A percentile compares a stretch with the other conserved stretches of the same genome.
Evolutionary conservation across 495 filamentous ascomycete genomes (phyloP).

Genomic region (Aspergillus cristatus): DNA sequence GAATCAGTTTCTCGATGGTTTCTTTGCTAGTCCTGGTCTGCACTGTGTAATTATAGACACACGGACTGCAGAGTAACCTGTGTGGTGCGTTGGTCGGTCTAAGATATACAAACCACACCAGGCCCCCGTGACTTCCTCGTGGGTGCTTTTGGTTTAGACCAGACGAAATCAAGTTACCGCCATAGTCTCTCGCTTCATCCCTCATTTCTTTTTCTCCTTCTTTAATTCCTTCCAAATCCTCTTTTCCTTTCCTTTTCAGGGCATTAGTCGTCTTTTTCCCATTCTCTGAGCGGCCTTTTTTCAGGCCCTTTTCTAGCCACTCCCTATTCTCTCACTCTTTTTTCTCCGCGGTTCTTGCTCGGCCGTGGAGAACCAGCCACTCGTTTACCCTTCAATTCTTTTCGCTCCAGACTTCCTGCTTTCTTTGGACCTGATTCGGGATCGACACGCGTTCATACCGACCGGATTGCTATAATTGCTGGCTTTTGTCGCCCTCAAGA

Average conservation of each 20-base stretch:
- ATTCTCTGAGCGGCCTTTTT: conserved; percentile 3
- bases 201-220: conserved; percentile 1
- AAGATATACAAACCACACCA: no score
- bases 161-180: no score
- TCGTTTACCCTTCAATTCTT: conserved; percentile 21
- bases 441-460: conserved; percentile 1
- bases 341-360: conserved; percentile 3
- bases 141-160: no score
- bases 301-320: conserved; percentile 4
- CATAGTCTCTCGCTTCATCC: conserved; percentile 8
- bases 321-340: conserved; percentile 6
- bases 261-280: conserved; percentile 3
- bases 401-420: conserved; percentile 1
- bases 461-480: neutral
- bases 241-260: conserved; percentile 5
- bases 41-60: no score
- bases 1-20: no score
- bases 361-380: conserved; percentile 18
- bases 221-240: conserved; percentile 2
- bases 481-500: neutral
- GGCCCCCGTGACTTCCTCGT: no score
- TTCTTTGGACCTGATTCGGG: neutral
- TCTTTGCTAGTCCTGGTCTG: no score
- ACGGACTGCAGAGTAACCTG: no score
- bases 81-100: no score